phyloP scores from a whole-genome alignment of 106 monocot species.

The Alisma plantagoaquatica region DNA sequence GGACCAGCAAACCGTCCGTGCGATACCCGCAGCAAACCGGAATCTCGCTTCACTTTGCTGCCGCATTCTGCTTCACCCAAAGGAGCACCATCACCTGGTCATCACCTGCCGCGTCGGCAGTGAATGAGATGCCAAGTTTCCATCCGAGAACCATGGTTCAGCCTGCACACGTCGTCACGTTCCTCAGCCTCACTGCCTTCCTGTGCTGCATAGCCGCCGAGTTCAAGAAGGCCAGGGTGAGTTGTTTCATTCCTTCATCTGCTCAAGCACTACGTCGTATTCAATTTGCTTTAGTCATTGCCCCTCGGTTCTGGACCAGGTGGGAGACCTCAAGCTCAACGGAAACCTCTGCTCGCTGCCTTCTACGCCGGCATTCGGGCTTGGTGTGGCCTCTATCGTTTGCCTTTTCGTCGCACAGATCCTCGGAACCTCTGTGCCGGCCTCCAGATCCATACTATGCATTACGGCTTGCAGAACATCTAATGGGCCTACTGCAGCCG shows the following conservation, averaged over 20 bases:
- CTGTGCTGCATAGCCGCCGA: slow-evolving; percentile 59
- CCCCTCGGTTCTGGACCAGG: neutral
- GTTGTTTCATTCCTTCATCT: neutral
- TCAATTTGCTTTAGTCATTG: neutral
- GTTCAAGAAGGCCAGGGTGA: slow-evolving; percentile 52
- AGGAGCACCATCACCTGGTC: too few species aligned
- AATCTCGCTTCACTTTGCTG: too few species aligned
- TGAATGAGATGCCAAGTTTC: slow-evolving; percentile 4
- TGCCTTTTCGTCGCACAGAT: slow-evolving; percentile 65
- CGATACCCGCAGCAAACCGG: too few species aligned
- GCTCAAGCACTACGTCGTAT: neutral
- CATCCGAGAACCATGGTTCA: too few species aligned
- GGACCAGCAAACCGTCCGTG: too few species aligned
- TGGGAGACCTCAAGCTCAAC: slow-evolving; percentile 57
- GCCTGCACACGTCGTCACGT: slow-evolving; percentile 8
- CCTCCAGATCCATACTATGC: neutral
- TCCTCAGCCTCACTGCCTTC: slow-evolving; percentile 45
- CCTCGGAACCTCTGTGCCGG: slow-evolving; percentile 33
- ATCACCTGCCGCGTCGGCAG: too few species aligned
- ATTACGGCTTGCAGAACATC: neutral
- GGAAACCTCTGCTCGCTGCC: slow-evolving; percentile 72
- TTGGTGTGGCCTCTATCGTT: slow-evolving; percentile 48
- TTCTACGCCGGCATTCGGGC: slow-evolving; percentile 44
- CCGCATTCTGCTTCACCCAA: too few species aligned
- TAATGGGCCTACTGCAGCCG: too few species aligned